These are phyloP conservation scores for Dendrocalamus sinicus DNA, from an alignment of 176 grass and related monocot species.

Conservation along the genomic window DNA sequence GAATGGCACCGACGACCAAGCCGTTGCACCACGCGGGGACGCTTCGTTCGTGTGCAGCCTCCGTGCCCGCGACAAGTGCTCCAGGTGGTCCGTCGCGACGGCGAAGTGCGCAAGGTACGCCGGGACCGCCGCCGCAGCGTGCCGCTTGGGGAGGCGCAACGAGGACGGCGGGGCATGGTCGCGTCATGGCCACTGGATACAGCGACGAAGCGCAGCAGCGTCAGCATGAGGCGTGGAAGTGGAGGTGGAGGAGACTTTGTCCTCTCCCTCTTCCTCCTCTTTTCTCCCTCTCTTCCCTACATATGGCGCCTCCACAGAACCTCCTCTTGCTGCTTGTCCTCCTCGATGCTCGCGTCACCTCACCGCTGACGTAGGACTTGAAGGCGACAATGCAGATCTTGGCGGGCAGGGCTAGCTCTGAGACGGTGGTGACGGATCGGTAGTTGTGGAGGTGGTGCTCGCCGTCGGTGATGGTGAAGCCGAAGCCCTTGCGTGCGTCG, in stretches of 20 bases:
- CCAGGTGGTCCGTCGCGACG: constrained; percentile 64
- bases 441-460: constrained; percentile 91
- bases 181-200: not conserved
- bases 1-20: constrained; percentile 92
- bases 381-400: constrained; percentile 87
- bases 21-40: constrained; percentile 50
- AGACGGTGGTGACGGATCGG: constrained; percentile 76
- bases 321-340: constrained; percentile 60
- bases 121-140: constrained; percentile 67
- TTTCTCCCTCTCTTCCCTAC: too few relatives aligned
- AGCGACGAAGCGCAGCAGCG: constrained; percentile 53
- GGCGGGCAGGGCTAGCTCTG: constrained; percentile 47
- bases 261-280: too few relatives aligned
- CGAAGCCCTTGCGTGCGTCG: constrained; percentile 56
- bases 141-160: constrained; percentile 79
- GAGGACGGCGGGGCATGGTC: constrained; percentile 55
- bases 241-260: constrained; percentile 45
- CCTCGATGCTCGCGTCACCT: constrained; percentile 87
- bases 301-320: too few relatives aligned
- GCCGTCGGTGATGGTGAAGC: constrained; percentile 87
- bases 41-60: constrained; percentile 75
- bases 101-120: constrained; percentile 76
- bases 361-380: constrained; percentile 77
- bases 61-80: constrained; percentile 75
- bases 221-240: constrained; percentile 69